A percentile compares a stretch with the other conserved stretches of the same genome.
phyloP scores from a whole-genome alignment of 139 green algal genomes.

The Gonium pectorale region DNA sequence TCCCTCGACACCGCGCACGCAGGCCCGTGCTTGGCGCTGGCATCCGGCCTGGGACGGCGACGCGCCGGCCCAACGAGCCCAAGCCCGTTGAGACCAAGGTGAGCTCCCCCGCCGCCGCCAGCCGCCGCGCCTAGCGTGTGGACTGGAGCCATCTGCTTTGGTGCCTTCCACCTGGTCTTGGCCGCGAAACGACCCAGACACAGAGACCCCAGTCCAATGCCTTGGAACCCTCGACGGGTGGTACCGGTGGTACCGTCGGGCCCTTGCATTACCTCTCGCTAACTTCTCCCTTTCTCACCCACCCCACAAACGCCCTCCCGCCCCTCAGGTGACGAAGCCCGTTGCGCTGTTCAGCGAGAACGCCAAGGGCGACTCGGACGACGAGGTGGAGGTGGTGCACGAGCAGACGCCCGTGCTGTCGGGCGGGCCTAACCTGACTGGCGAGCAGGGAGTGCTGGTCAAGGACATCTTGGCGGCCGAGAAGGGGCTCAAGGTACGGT shows the following conservation, averaged over 20 bases:
- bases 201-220: too few relatives aligned
- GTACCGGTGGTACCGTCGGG: too few relatives aligned
- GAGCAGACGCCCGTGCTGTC: slow-evolving; percentile 41
- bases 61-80: slow-evolving; percentile 16
- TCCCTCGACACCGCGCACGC: background rate
- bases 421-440: slow-evolving; percentile 7
- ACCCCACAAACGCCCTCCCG: background rate
- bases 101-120: too few relatives aligned
- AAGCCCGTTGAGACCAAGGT: slow-evolving; percentile 36
- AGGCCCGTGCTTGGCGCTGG: slow-evolving; percentile 31
- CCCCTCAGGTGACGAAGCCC: slow-evolving; percentile 26
- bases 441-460: slow-evolving; percentile 74
- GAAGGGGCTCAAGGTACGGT: slow-evolving; percentile 67
- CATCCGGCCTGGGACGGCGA: slow-evolving; percentile 17
- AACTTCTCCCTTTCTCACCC: too few relatives aligned
- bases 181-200: too few relatives aligned
- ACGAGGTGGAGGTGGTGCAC: slow-evolving; percentile 68
- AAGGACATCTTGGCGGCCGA: slow-evolving; percentile 75
- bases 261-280: too few relatives aligned
- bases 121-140: too few relatives aligned
- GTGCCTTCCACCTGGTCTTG: background rate
- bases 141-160: background rate
- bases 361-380: slow-evolving; percentile 52
- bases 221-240: too few relatives aligned
- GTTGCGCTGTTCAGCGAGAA: slow-evolving; percentile 55